Evolutionary conservation across 352 stramenopile species (phyloP), one percentile per base, ranked within the genome.

Genomic region (Phytophthora niederhauseri): DNA sequence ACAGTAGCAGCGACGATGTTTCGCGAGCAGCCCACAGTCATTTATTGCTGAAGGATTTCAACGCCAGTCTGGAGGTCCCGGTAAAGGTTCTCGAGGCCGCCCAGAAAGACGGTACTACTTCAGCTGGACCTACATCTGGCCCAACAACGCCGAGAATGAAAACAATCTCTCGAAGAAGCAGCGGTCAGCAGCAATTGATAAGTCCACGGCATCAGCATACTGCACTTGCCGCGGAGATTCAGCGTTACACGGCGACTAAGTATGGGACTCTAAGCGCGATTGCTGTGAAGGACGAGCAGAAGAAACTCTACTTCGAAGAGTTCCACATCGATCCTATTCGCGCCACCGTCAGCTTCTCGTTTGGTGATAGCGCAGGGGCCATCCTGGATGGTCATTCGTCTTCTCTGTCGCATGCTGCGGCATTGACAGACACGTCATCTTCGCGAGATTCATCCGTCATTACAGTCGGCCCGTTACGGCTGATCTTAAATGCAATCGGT

Each of bases 231-330:
- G 61, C 66, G 4, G 76, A 84, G 15, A 81, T 80, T 43, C 76
- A 81, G 51, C 70, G 67, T 17, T 80, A 77, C 26, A 68, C 64
- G 2, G 34, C 56, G 49, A 54, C 61, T 19, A 71, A 71, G 62
- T 67, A 81, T 54, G 76, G 76, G 41, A 76, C 17, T 51, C 31
- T 78, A 15, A 46, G 70, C 61, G 70, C 51, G 6, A 79, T 85
- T 52, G 69, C 24, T 61, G 78, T 69, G 3, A 89, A 85, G 30
- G 75, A 85, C 9, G 84, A 92, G 53, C 74, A 84, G 17, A 95
- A 91, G 52, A 97, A 97, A 57, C 67, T 97, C 9, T 97, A 97
- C 69, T 96, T 97, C 43, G 90, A 97, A 80, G 89, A 95, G 68
- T 95, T 97, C 57, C 77, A 91, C 54, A 93, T 97, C 62, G 83